Evolutionary conservation across 495 filamentous ascomycete species (phyloP).

Genomic region (Pyrenula massariospora): DNA sequence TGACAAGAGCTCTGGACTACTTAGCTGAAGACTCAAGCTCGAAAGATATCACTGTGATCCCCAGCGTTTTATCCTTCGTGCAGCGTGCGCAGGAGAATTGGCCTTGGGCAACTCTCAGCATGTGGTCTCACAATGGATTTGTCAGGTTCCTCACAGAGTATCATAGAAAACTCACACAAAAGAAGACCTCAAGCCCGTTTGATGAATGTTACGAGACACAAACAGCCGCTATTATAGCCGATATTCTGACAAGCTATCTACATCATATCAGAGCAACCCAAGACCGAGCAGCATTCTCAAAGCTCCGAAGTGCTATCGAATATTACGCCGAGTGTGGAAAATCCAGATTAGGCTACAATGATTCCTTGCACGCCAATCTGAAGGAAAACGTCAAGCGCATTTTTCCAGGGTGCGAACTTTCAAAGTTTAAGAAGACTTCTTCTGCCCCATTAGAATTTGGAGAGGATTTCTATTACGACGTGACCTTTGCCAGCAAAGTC

Average conservation of each 20-base stretch:
- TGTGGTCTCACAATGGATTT: conserved; percentile 63
- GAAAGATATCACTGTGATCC: neutral
- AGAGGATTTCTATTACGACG: conserved; percentile 67
- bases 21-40: conserved; percentile 32
- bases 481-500: conserved; percentile 58
- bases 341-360: conserved; percentile 63
- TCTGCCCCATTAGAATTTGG: conserved; percentile 54
- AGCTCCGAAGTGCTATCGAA: conserved; percentile 58
- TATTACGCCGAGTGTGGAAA: conserved; percentile 70
- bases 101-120: conserved; percentile 75
- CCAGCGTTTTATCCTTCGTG: conserved; percentile 72
- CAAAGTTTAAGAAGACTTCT: conserved; percentile 65
- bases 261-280: conserved; percentile 67
- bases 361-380: conserved; percentile 73
- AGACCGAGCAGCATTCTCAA: conserved; percentile 51
- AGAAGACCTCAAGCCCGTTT: conserved; percentile 25
- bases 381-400: conserved; percentile 71
- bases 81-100: conserved; percentile 77
- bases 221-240: conserved; percentile 70
- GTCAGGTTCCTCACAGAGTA: conserved; percentile 56
- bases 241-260: conserved; percentile 83
- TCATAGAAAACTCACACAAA: conserved; percentile 46
- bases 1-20: conserved; percentile 62
- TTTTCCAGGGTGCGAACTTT: conserved; percentile 56
- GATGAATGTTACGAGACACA: conserved; percentile 45